Percentiles rank a stretch among this genome's conserved stretches.
Conservation (phyloP, 2,329 filamentous ascomycete genomes). For the Xylariaceae sp. region DNA sequence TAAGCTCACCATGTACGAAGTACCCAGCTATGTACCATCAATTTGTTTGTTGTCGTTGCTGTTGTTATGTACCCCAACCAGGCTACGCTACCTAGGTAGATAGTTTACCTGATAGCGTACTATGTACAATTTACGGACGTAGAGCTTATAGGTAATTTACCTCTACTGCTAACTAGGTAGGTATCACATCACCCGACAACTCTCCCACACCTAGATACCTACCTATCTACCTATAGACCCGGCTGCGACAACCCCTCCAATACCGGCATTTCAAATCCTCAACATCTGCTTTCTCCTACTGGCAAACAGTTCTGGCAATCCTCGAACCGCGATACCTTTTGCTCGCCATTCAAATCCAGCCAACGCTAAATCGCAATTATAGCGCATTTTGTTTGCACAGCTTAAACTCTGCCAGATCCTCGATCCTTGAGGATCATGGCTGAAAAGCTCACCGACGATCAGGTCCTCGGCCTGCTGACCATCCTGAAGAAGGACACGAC, state of each 20-base stretch:
- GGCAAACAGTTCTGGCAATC: background rate
- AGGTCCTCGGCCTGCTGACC: slow-evolving; percentile 51
- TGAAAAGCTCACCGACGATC: slow-evolving; percentile 56
- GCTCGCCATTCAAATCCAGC: background rate
- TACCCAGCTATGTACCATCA: slow-evolving; percentile 26
- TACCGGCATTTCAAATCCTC: background rate
- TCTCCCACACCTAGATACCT: background rate
- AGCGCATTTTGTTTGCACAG: slow-evolving; percentile 16
- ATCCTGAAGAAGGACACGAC: slow-evolving; percentile 59
- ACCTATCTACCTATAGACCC: background rate
- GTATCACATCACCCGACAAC: background rate
- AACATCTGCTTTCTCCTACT: background rate
- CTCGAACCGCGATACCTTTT: background rate
- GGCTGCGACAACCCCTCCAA: background rate
- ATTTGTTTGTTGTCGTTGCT: no score
- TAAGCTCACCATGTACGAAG: no score
- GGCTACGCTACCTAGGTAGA: no score
- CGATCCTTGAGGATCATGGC: slow-evolving; percentile 40
- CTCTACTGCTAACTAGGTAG: no score
- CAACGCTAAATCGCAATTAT: background rate
- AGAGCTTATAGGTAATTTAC: no score
- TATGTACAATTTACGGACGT: no score
- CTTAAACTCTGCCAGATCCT: slow-evolving; percentile 26
- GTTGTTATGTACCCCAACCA: background rate
- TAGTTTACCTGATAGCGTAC: no score